Base-by-base conservation (phyloP, 768 basidiomycete species). In the Sporobolomyces roseus region DNA sequence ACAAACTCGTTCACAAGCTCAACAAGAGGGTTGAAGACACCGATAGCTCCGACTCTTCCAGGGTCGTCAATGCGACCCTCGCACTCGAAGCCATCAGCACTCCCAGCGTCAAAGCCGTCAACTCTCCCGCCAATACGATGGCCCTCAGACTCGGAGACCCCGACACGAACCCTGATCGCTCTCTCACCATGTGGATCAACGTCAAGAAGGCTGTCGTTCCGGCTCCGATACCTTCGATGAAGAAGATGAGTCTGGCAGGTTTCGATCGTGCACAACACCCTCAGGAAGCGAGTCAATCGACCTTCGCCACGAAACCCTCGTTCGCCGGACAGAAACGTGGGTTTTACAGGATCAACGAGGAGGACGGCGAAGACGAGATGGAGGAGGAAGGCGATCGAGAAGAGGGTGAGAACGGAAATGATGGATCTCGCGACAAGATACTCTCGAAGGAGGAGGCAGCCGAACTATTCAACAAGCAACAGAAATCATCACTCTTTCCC, bases 151-250 rank as follows among this genome's bases (percentile, higher is more conserved):
- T 99, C 27, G 94, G 94, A 1, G 90, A 93, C 71, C 79, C 84
- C 13, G 85, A 87, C 8, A 81, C 82, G 0, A 81, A 84, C 32
- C 79, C 84, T 8, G 85, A 85, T n/a, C 86, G 91, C 74, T 86
- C 89, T 2, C 79, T 96, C 43, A 86, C 87, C 74, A 83, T 97
- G 63, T 78, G 80, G 14, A 82, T 97, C 70, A 87, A 87, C 75
- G 83, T 85, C 27, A 87, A 85, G 71, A 97, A 97, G 79, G 88
- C 86, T 60, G 93, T 91, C 0, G 84, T 88, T 30, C 75, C 85
- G 27, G 83, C 84, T 4, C 81, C 85, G 38, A 86, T 91, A 0
- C 87, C 88, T 60, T 78, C 85, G 36, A 88, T 88, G 85, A 93
- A 92, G 79, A 90, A 89, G 76, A 68, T 74, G 56, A 66, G 68